phyloP scores from a whole-genome alignment of 1,284 basidiomycete genomes.

The Coriolopsis trogii region DNA sequence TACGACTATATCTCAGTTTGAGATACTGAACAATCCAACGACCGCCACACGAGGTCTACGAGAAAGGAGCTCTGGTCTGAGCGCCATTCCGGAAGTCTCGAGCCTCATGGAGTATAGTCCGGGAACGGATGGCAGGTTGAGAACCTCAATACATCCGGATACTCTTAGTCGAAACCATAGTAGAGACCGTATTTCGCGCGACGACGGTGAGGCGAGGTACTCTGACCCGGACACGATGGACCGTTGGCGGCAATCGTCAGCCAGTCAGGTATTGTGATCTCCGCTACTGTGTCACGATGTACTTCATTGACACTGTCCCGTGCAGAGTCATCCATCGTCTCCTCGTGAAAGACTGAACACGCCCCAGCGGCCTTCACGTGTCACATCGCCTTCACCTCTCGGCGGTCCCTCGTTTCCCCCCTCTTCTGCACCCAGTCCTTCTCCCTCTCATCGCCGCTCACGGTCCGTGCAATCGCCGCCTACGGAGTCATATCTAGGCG shows the following conservation, averaged over 20 bases:
- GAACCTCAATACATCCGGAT: conserved; percentile 29
- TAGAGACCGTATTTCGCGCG: conserved; percentile 17
- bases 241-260: conserved; percentile 38
- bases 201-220: conserved; percentile 38
- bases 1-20: conserved; percentile 44
- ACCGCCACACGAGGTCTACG: conserved; percentile 18
- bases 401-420: conserved; percentile 12
- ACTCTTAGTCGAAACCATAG: conserved; percentile 24
- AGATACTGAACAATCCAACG: conserved; percentile 39
- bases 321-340: conserved; percentile 16
- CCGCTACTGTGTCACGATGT: background rate
- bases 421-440: conserved; percentile 9
- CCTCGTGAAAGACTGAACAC: conserved; percentile 13
- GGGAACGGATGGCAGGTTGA: conserved; percentile 22
- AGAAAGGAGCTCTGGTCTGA: conserved; percentile 34
- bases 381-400: conserved; percentile 20
- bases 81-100: conserved; percentile 43
- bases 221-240: conserved; percentile 39
- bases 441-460: conserved; percentile 21
- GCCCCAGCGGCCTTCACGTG: conserved; percentile 16
- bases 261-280: conserved; percentile 26
- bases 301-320: background rate
- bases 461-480: conserved; percentile 25
- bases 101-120: conserved; percentile 37
- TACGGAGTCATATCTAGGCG: conserved; percentile 15